Base-by-base conservation (phyloP, 208 protist genomes). In the Leptomonas seymouri region DNA sequence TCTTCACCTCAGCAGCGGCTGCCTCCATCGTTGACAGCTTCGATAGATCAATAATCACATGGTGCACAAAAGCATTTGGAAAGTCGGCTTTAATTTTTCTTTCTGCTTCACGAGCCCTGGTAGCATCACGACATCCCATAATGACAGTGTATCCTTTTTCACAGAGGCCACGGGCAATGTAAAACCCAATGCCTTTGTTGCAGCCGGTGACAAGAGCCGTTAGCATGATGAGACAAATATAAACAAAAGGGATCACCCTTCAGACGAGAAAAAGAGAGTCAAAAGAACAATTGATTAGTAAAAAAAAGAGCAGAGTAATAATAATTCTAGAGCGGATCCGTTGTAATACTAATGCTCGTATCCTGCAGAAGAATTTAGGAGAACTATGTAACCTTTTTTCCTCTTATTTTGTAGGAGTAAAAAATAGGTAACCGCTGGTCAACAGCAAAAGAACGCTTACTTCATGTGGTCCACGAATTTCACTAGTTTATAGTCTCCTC, bases 121-220 rank as follows among this genome's bases (percentile, higher is more conserved):
- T 27, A 20, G 6, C 18, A 60, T 76, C 56, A n/a, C 74, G 53
- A 46, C 68, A 82, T 25, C 64, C 75, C 72, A 87, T 74, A 15
- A 87, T 67, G 1, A 84, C 68, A 3, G 18, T 27, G 62, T 67
- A 87, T 1, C 57, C 77, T 8, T 71, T 51, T 39, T 58, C 51
- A 42, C 34, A 67, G 9, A 84, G 71, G 3, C 63, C 73, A 25
- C 72, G 72, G 6, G 75, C 78, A 59, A 80, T 69, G 34, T 71
- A 62, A 69, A 77, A 81, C 7, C 56, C 63, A 23, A 78, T 82
- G 28, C 75, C 75, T 25, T 75, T 63, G 27, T 82, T 82, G 57
- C 66, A 67, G 3, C 75, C 82, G 5, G 71, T 84, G 18, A 85
- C 71, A 23, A 77, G 58, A 64, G 60, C 60, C 34, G 39, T 57